phyloP scores from a whole-genome alignment of 768 basidiomycete species.

The Boletellus ananiceps region DNA sequence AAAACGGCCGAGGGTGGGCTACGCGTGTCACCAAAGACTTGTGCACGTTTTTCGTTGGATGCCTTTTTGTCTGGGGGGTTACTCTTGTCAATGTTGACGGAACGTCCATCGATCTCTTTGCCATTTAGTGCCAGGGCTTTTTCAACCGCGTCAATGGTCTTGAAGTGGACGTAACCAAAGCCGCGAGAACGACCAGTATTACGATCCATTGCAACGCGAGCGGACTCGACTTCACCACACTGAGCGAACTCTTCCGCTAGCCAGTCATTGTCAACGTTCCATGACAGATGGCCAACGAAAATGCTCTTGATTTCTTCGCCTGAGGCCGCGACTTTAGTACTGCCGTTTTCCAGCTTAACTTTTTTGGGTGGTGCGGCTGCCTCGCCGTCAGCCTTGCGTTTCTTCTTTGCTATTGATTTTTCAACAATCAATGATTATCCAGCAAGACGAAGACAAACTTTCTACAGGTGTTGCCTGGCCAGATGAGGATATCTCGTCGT shows the following conservation, averaged over 20 bases:
- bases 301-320: conserved; percentile 59
- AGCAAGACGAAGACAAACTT: conserved; percentile 29
- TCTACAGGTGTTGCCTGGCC: conserved; percentile 40
- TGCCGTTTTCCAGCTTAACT: conserved; percentile 64
- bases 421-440: conserved; percentile 1
- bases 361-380: conserved; percentile 69
- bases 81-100: conserved; percentile 82
- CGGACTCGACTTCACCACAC: conserved; percentile 87
- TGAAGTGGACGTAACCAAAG: conserved; percentile 81
- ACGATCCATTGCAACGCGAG: conserved; percentile 83
- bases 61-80: conserved; percentile 53
- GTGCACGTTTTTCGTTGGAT: conserved; percentile 63
- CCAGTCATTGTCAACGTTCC: conserved; percentile 97
- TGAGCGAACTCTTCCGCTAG: conserved; percentile 84
- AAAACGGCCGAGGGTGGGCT: conserved; percentile 68
- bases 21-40: conserved; percentile 69
- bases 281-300: conserved; percentile 91
- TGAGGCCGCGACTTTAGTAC: conserved; percentile 31
- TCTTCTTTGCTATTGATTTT: conserved; percentile 36
- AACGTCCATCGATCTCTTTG: conserved; percentile 87
- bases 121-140: conserved; percentile 80
- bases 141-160: conserved; percentile 64
- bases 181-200: conserved; percentile 79
- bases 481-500: conserved; percentile 25
- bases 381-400: conserved; percentile 77